phyloP scores from a whole-genome alignment of 805 yeast genomes.

The Ogataea nitratoaversa region DNA sequence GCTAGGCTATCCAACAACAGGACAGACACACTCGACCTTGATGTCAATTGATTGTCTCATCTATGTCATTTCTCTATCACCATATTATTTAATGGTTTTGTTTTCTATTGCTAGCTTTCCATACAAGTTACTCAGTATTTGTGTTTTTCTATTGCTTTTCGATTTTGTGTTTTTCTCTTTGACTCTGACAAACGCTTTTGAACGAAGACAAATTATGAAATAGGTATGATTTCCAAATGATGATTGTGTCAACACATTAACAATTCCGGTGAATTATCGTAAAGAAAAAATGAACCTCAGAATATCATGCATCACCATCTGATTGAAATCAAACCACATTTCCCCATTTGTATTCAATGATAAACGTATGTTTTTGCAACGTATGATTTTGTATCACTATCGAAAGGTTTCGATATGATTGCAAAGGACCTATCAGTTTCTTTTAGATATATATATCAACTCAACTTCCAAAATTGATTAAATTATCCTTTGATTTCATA shows the following conservation, averaged over 20 bases:
- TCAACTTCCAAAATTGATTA: no score
- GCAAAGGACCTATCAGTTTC: no score
- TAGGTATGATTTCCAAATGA: constrained; percentile 21
- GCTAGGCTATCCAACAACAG: not conserved
- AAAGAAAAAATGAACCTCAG: constrained; percentile 61
- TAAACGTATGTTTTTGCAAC: constrained; percentile 1
- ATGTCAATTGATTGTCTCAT: no score
- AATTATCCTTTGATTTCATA: constrained; percentile 15
- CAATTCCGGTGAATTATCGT: constrained; percentile 28
- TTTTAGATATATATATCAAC: no score
- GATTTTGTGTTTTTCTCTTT: no score
- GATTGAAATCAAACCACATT: constrained; percentile 33
- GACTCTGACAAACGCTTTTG: no score
- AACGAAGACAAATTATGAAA: no score
- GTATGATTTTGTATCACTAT: not conserved
- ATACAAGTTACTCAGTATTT: no score
- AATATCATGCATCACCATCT: constrained; percentile 98
- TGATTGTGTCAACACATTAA: constrained; percentile 35
- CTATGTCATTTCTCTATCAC: no score
- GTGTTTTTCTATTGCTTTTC: no score
- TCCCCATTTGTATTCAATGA: constrained; percentile 1
- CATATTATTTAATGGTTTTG: not conserved
- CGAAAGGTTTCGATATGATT: not conserved
- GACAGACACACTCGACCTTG: no score
- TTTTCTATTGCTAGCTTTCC: no score